phyloP scores from a whole-genome alignment of 2,329 filamentous ascomycete species.

The Penicillium polonicum region DNA sequence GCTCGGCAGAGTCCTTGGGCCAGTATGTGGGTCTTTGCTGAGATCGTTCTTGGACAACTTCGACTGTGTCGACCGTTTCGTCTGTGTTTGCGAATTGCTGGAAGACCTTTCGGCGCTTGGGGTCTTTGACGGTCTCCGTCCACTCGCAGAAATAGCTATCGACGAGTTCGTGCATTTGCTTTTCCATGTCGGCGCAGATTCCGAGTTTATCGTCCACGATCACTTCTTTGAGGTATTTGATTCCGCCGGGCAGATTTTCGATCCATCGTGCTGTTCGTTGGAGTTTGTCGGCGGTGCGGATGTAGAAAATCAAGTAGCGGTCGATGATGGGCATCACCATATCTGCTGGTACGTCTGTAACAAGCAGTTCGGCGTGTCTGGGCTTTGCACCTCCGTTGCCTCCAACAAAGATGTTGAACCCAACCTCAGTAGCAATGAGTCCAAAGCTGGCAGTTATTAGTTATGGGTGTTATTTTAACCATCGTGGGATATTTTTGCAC shows the following conservation, averaged over 20 bases:
- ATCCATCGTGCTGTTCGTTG: constrained; percentile 88
- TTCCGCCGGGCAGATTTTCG: constrained; percentile 77
- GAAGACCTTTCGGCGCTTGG: constrained; percentile 68
- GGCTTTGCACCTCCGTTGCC: constrained; percentile 89
- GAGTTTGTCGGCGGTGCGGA: constrained; percentile 85
- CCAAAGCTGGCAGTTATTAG: constrained; percentile 62
- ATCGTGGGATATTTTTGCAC: constrained; percentile 24
- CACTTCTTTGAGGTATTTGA: constrained; percentile 78
- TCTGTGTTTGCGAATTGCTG: constrained; percentile 79
- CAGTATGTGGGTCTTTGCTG: constrained; percentile 76
- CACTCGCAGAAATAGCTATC: constrained; percentile 87
- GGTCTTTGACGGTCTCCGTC: constrained; percentile 74
- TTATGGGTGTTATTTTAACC: too few relatives aligned
- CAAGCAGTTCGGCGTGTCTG: constrained; percentile 75
- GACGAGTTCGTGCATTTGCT: constrained; percentile 83
- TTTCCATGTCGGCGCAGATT: constrained; percentile 78
- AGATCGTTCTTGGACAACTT: constrained; percentile 68
- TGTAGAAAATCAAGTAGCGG: constrained; percentile 89
- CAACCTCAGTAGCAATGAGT: constrained; percentile 86
- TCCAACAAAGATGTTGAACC: constrained; percentile 88
- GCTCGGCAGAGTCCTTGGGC: constrained; percentile 64
- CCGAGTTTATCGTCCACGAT: constrained; percentile 82
- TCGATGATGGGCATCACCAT: constrained; percentile 83
- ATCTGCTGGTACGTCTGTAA: constrained; percentile 79
- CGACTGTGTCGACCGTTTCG: constrained; percentile 68